phyloP scores from a whole-genome alignment of 2,329 filamentous ascomycete species.

The Pseudomassariella vexata region DNA sequence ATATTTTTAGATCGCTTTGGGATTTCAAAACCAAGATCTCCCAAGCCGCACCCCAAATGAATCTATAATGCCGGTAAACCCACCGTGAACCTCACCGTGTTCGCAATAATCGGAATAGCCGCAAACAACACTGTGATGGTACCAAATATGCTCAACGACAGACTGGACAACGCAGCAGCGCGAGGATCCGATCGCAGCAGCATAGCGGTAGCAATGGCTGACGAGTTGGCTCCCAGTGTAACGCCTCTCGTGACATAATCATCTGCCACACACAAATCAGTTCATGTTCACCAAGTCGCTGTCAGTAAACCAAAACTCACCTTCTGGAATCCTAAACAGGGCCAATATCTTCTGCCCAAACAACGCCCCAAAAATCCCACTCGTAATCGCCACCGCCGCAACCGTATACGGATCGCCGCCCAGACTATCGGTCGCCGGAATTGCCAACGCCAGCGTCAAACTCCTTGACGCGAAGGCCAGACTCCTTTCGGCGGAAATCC shows the following conservation, averaged over 20 bases:
- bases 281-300: not conserved
- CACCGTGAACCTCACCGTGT: slow-evolving; percentile 41
- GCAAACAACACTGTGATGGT: slow-evolving; percentile 54
- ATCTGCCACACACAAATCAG: slow-evolving; percentile 27
- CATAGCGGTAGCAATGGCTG: slow-evolving; percentile 53
- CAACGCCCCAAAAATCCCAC: slow-evolving; percentile 52
- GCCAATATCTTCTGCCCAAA: slow-evolving; percentile 44
- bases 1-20: no score
- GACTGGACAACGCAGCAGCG: slow-evolving; percentile 51
- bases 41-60: no score
- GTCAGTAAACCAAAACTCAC: slow-evolving; percentile 20
- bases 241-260: slow-evolving; percentile 60
- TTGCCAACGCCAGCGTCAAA: slow-evolving; percentile 54
- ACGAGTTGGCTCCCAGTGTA: slow-evolving; percentile 54
- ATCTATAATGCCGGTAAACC: no score
- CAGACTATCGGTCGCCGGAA: slow-evolving; percentile 49
- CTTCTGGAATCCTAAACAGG: slow-evolving; percentile 47
- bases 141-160: slow-evolving; percentile 57
- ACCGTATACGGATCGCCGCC: slow-evolving; percentile 51
- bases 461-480: slow-evolving; percentile 52
- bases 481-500: slow-evolving; percentile 45
- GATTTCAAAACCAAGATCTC: no score
- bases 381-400: slow-evolving; percentile 52
- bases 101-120: slow-evolving; percentile 47
- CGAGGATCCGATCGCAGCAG: slow-evolving; percentile 50